phyloP scores from a whole-genome alignment of 2,329 filamentous ascomycete species.

The Penicillium palitans region DNA sequence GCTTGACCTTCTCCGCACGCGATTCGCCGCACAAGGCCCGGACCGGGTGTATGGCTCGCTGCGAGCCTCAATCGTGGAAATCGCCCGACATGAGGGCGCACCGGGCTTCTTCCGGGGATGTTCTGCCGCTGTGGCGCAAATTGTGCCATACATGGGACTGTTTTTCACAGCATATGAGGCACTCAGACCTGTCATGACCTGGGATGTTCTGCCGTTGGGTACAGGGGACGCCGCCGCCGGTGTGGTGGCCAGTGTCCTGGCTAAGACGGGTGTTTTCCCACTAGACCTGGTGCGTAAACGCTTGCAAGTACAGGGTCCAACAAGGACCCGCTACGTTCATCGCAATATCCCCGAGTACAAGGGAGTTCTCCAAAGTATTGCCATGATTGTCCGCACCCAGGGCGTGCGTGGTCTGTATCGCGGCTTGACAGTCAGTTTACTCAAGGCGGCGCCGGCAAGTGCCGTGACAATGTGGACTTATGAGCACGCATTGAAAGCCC shows the following conservation, averaged over 20 bases:
- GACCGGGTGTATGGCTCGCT: constrained; percentile 77
- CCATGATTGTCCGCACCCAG: constrained; percentile 68
- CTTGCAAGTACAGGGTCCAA: constrained; percentile 93
- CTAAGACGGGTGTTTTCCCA: constrained; percentile 90
- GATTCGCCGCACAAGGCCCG: constrained; percentile 91
- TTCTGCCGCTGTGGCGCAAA: constrained; percentile 77
- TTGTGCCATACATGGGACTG: constrained; percentile 94
- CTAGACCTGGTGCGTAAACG: constrained; percentile 90
- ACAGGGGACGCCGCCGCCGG: constrained; percentile 83
- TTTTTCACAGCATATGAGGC: constrained; percentile 91
- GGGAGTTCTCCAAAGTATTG: constrained; percentile 66
- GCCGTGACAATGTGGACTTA: constrained; percentile 96
- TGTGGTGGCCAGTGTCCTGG: constrained; percentile 71
- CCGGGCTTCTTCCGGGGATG: constrained; percentile 86
- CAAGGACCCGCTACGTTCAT: constrained; percentile 73
- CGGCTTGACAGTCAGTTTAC: constrained; percentile 79
- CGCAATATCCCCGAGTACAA: constrained; percentile 84
- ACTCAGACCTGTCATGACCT: constrained; percentile 59
- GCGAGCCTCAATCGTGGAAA: constrained; percentile 67
- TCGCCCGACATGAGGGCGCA: constrained; percentile 71
- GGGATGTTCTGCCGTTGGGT: constrained; percentile 63
- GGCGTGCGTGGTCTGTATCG: constrained; percentile 81
- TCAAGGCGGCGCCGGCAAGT: constrained; percentile 92
- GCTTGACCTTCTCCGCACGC: constrained; percentile 85
- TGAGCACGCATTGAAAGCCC: constrained; percentile 67